Evolutionary conservation across 2,329 filamentous ascomycete species (phyloP).

Genomic region (Neopestalotiopsis sp.): DNA sequence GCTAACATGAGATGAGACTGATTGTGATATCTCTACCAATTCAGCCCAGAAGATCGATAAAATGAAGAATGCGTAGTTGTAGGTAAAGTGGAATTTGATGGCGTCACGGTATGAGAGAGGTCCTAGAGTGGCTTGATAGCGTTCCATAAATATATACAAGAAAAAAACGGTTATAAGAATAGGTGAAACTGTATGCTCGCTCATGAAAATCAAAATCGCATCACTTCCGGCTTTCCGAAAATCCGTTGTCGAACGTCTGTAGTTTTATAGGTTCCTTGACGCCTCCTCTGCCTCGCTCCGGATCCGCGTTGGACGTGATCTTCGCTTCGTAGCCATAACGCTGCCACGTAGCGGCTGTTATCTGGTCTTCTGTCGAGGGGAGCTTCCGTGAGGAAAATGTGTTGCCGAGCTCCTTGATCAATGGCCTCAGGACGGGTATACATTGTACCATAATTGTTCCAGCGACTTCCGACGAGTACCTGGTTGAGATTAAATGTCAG

Average conservation of each 20-base stretch:
- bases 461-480: conserved; percentile 12
- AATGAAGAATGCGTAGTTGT: no score
- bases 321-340: conserved; percentile 2
- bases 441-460: conserved; percentile 15
- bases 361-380: neutral
- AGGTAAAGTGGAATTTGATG: no score
- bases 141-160: neutral
- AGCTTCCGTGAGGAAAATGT: conserved; percentile 7
- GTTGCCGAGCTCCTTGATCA: conserved; percentile 4
- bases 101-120: neutral
- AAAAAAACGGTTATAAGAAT: neutral
- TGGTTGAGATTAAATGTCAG: neutral
- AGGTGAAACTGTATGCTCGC: neutral
- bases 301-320: neutral
- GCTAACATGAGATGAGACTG: neutral
- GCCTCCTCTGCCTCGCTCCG: neutral
- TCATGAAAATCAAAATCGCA: neutral
- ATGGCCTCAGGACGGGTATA: conserved; percentile 3
- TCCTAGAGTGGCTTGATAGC: neutral
- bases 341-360: neutral
- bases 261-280: neutral
- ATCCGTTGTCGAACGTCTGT: neutral
- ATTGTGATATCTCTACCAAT: neutral
- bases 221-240: neutral
- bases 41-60: no score